phyloP scores from a whole-genome alignment of 202 grass and related monocot genomes.

The Hordeum pubiflorum region DNA sequence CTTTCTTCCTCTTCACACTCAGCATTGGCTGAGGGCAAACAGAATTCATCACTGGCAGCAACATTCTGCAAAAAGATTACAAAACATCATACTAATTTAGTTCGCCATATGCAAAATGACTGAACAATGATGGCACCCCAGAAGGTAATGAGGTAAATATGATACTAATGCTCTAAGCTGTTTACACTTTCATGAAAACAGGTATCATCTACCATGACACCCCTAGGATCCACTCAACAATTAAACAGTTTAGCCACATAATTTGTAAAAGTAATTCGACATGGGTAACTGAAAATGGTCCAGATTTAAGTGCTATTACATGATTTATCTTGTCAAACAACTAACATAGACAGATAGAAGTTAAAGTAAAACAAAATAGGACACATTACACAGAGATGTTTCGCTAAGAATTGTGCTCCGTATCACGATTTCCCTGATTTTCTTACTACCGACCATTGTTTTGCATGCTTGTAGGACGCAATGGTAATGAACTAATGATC shows the following conservation, averaged over 20 bases:
- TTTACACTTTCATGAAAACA: neutral
- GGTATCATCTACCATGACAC: neutral
- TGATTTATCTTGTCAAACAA: conserved; percentile 4
- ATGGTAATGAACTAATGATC: neutral
- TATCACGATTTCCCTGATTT: conserved; percentile 1
- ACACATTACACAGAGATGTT: neutral
- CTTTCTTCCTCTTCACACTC: conserved; percentile 32
- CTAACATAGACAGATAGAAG: neutral
- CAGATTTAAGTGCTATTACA: neutral
- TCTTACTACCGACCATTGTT: neutral
- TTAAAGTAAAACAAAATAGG: neutral
- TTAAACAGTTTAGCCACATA: neutral
- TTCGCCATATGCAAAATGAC: neutral
- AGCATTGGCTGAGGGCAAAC: conserved; percentile 17
- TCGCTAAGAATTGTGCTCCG: neutral
- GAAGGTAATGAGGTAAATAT: neutral
- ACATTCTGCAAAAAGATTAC: conserved; percentile 38
- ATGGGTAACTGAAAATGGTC: neutral
- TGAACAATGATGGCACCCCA: neutral
- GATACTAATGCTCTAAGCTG: neutral
- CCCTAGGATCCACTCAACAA: neutral
- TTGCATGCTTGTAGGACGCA: neutral
- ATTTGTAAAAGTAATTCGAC: neutral
- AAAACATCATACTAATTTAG: conserved; percentile 1
- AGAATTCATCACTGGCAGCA: conserved; percentile 1